Evolutionary conservation across 345 rosid genomes (phyloP).

Genomic region (Salix arbutifolia): DNA sequence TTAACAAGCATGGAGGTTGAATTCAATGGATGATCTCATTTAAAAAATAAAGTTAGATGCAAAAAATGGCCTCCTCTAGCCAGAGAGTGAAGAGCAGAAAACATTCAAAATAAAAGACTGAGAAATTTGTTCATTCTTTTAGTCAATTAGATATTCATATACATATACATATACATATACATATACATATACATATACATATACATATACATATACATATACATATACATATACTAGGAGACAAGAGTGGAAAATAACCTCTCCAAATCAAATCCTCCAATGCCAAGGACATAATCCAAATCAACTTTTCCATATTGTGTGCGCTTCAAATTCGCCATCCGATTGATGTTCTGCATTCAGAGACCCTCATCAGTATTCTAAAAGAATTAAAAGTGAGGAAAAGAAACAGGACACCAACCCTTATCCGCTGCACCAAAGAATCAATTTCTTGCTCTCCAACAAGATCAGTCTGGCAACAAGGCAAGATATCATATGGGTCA

Average conservation of each 20-base stretch:
- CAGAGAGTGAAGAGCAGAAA: neutral
- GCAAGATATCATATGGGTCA: slow-evolving; percentile 16
- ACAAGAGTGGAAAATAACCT: slow-evolving; percentile 43
- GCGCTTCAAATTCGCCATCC: slow-evolving; percentile 68
- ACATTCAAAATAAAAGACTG: neutral
- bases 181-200: slow-evolving; percentile 12
- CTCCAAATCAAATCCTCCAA: slow-evolving; percentile 96
- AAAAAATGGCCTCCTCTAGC: neutral
- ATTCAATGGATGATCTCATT: neutral
- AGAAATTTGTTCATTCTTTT: neutral
- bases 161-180: slow-evolving; percentile 8
- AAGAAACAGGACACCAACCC: slow-evolving; percentile 35
- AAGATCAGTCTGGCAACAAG: slow-evolving; percentile 68
- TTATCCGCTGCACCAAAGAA: slow-evolving; percentile 67
- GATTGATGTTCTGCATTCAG: slow-evolving; percentile 58
- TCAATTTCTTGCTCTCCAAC: slow-evolving; percentile 62
- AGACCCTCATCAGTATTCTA: slow-evolving; percentile 3
- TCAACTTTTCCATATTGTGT: slow-evolving; percentile 86
- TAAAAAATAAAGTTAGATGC: neutral
- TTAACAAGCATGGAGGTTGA: neutral
- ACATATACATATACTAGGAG: slow-evolving; percentile 15
- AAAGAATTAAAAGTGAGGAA: slow-evolving; percentile 12
- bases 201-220: slow-evolving; percentile 5
- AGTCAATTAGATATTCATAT: slow-evolving; percentile 1
- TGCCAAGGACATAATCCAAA: slow-evolving; percentile 94